Percentiles rank a stretch among this genome's conserved stretches.
These are phyloP conservation scores for Sequoia sempervirens DNA, from an alignment of 75 land plant genomes.

Conservation along the genomic window DNA sequence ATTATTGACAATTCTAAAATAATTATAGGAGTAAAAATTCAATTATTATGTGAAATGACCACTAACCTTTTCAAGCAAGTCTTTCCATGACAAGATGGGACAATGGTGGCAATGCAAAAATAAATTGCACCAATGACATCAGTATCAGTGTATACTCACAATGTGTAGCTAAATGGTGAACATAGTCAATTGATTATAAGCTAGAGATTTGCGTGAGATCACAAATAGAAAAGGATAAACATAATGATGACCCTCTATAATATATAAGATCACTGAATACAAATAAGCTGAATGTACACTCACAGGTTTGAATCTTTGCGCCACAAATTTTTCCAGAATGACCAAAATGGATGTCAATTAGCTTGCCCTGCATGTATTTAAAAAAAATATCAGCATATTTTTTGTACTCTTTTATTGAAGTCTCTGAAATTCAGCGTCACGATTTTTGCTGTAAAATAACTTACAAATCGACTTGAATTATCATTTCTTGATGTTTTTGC, in stretches of 20 bases:
- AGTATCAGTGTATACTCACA: not conserved
- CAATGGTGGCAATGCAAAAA: not conserved
- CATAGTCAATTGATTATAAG: not conserved
- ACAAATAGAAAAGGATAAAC: not conserved
- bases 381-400: not conserved
- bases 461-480: constrained; percentile 96
- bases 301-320: constrained; percentile 91
- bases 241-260: not conserved
- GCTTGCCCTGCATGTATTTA: constrained; percentile 74
- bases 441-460: constrained; percentile 15
- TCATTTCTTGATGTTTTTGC: constrained; percentile 91
- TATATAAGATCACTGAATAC: not conserved
- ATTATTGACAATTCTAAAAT: not conserved
- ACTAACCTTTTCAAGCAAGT: constrained; percentile 13
- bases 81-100: constrained; percentile 7
- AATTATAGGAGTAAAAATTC: not conserved
- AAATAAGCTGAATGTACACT: constrained; percentile 26
- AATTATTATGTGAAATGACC: not conserved
- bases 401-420: not conserved
- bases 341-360: constrained; percentile 87
- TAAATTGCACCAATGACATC: not conserved
- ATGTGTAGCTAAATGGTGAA: not conserved
- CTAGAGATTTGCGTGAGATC: not conserved
- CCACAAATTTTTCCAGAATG: constrained; percentile 74
- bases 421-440: not conserved